Percentiles rank a stretch among this genome's conserved stretches.
Conservation (phyloP, 768 basidiomycete genomes). For the Daedaleopsis nitida region DNA sequence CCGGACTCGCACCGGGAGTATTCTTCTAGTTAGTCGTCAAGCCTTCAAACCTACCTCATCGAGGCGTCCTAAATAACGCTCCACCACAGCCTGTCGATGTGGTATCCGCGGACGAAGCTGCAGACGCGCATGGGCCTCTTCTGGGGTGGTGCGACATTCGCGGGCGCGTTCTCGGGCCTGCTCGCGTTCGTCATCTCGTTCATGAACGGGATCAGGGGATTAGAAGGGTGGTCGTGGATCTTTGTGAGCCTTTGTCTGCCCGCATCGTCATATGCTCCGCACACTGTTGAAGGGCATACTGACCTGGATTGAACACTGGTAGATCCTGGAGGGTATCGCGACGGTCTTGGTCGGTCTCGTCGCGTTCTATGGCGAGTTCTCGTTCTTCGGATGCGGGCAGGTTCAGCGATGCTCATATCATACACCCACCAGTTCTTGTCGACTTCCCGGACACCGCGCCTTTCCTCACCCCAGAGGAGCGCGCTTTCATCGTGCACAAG, state of each 20-base stretch:
- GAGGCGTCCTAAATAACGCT: neutral
- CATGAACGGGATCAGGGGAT: slow-evolving; percentile 31
- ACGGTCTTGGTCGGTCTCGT: slow-evolving; percentile 60
- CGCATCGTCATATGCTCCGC: neutral
- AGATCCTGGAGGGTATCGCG: slow-evolving; percentile 65
- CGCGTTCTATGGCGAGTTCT: slow-evolving; percentile 48
- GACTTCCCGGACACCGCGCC: slow-evolving; percentile 60
- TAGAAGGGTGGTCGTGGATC: slow-evolving; percentile 35
- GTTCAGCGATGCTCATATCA: too few relatives aligned
- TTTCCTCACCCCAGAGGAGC: slow-evolving; percentile 63
- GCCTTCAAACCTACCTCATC: neutral
- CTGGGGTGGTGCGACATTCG: slow-evolving; percentile 27
- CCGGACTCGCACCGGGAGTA: slow-evolving; percentile 72
- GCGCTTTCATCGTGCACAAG: slow-evolving; percentile 51
- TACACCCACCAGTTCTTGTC: slow-evolving; percentile 47
- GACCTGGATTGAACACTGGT: neutral
- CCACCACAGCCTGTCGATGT: slow-evolving; percentile 18
- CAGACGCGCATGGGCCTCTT: slow-evolving; percentile 28
- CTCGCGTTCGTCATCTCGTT: slow-evolving; percentile 37
- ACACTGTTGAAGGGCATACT: neutral
- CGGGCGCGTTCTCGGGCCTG: slow-evolving; percentile 29
- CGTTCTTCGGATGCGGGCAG: too few relatives aligned
- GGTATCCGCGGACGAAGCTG: slow-evolving; percentile 30
- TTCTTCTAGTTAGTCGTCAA: slow-evolving; percentile 58
- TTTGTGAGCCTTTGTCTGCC: slow-evolving; percentile 27